Conservation (phyloP, 1,139 yeast species). For the Scheffersomyces illinoinensis region DNA sequence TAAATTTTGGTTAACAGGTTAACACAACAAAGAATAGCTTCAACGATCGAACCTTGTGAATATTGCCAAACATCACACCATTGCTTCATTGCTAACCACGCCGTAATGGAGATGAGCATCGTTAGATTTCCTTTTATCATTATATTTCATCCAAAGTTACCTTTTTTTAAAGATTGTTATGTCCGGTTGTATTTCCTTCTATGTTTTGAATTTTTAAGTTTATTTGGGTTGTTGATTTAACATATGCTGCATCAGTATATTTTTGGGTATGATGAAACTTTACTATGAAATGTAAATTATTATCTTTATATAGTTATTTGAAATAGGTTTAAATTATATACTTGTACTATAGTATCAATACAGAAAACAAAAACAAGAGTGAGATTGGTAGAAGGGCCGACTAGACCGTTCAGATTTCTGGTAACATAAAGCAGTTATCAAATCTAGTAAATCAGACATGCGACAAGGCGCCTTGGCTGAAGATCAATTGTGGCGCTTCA, state of each 20-base stretch:
- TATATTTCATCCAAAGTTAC: not conserved
- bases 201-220: not conserved
- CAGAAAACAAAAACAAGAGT: not conserved
- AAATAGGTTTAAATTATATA: conserved; percentile 16
- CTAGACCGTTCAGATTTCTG: no score
- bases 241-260: not conserved
- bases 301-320: not conserved
- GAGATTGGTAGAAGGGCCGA: not conserved
- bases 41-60: not conserved
- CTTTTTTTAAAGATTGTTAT: not conserved
- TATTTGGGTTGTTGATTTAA: not conserved
- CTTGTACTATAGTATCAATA: conserved; percentile 20
- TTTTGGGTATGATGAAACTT: conserved; percentile 1
- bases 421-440: no score
- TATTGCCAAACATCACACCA: not conserved
- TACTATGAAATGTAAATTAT: not conserved
- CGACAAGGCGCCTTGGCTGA: not conserved
- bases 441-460: not conserved
- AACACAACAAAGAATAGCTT: not conserved
- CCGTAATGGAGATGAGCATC: not conserved
- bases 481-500: not conserved
- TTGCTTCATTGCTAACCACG: not conserved
- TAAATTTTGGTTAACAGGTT: not conserved
- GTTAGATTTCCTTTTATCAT: not conserved
- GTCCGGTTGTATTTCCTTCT: conserved; percentile 1